These are phyloP conservation scores for Magnusiomyces starmeri DNA, from an alignment of 1,139 yeast genomes.

Conservation along the genomic window DNA sequence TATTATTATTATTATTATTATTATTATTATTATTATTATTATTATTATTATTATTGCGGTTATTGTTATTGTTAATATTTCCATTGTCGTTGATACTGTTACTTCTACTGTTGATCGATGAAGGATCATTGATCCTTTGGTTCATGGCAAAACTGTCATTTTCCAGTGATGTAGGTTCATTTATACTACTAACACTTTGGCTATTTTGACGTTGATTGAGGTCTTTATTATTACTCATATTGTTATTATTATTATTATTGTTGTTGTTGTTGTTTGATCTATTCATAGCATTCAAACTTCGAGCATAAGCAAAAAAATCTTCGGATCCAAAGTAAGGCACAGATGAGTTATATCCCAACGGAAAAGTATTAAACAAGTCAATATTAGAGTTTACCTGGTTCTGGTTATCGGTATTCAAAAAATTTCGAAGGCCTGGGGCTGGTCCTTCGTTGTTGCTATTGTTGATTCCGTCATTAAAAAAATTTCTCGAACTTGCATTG, in stretches of 20 bases:
- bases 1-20: no score
- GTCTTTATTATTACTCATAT: not conserved
- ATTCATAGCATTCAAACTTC: not conserved
- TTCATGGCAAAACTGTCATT: no score
- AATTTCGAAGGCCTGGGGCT: no score
- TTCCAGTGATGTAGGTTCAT: not conserved
- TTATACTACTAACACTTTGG: not conserved
- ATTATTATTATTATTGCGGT: no score
- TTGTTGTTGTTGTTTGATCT: not conserved
- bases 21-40: no score
- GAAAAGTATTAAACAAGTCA: not conserved
- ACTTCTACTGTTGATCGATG: no score
- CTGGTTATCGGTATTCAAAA: no score
- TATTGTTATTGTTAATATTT: not conserved
- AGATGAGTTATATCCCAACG: not conserved
- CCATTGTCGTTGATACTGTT: not conserved
- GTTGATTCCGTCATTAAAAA: not conserved
- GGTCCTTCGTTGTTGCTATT: not conserved
- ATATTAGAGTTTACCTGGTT: no score
- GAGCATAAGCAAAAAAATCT: constrained; percentile 3
- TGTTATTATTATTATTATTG: not conserved
- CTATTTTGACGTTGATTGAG: not conserved
- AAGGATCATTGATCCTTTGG: no score
- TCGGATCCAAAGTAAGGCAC: constrained; percentile 2
- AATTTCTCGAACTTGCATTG: no score